These are phyloP conservation scores for Ustilago cynodontis DNA, from an alignment of 1,284 basidiomycete species.

Conservation along the genomic window DNA sequence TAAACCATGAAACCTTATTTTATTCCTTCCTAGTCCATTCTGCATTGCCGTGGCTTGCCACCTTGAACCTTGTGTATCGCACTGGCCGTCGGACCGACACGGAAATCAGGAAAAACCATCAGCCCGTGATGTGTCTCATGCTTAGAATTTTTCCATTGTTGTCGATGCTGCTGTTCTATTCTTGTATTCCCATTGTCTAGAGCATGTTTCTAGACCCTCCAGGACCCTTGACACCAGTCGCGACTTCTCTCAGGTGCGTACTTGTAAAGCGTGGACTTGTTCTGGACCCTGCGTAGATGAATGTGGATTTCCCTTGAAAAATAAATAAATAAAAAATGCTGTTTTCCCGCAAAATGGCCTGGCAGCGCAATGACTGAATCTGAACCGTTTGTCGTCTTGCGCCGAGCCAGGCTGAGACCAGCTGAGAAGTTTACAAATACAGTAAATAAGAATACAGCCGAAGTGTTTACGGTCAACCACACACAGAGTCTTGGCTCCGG, in stretches of 20 bases:
- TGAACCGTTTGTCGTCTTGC: neutral
- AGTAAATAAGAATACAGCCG: no score
- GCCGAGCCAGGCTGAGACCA: no score
- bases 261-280: neutral
- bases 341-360: neutral
- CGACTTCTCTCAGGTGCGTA: neutral
- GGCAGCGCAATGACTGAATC: neutral
- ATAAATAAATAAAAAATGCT: neutral
- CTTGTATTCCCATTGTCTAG: neutral
- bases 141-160: neutral
- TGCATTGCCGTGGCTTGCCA: neutral
- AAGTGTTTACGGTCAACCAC: neutral
- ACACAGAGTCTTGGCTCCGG: no score
- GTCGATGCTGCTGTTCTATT: neutral
- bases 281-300: slow-evolving; percentile 5
- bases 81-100: no score
- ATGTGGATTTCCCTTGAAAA: neutral
- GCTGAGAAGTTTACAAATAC: no score
- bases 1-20: neutral
- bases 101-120: neutral
- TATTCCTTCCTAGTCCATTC: neutral
- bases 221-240: neutral
- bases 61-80: no score
- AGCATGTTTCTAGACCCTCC: neutral
- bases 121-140: no score